Evolutionary conservation across 169 alveolate genomes (phyloP), one percentile per base, ranked within the genome.

Genomic region (Eimeria falciformis): DNA sequence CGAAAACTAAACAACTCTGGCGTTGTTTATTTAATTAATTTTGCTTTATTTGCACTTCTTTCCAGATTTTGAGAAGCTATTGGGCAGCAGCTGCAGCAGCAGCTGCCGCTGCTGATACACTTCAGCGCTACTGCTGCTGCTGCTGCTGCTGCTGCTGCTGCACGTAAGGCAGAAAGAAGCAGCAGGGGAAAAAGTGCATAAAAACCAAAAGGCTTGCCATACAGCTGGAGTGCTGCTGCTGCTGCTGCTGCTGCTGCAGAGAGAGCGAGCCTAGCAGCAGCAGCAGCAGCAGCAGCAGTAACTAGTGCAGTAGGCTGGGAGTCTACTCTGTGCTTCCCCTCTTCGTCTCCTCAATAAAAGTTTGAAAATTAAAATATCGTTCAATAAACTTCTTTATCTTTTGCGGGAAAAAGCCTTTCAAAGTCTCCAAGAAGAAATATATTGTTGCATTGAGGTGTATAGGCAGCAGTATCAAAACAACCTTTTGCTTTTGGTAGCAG

Each of bases 141-240:
- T 58, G 69, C 12, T 58, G 69, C 69, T 58, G 69, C 12, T 58
- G 69, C 69, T 58, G 69, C 69, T 58, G 69, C 69, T 58, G 12
- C 69, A 5, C 69, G 37, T 21, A 29, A 58, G 25, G 23, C 69
- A 58, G 3, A 9, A 23, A 21, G 17, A 4, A 21, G 12, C 4
- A 5, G 3, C 69, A 5, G 4, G 5, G 37, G 23, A 58, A 58
- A 23, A 3, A 58, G 62, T 21, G 0, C 23, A n/a, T n/a, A 21
- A 58, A 58, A 58, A 58, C 69, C 18, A 58, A 58, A 58, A 58
- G 69, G 23, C 69, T 21, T 3, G 4, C 69, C 12, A 58, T 29
- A 58, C 69, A 58, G 18, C 6, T 29, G 3, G 69, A 23, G 37
- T 58, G 69, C 69, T 58, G 69, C 4, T 58, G 25, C 69, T 58